Evolutionary conservation across 2,329 filamentous ascomycete genomes (phyloP).

Genomic region (Mariannaea sp.): DNA sequence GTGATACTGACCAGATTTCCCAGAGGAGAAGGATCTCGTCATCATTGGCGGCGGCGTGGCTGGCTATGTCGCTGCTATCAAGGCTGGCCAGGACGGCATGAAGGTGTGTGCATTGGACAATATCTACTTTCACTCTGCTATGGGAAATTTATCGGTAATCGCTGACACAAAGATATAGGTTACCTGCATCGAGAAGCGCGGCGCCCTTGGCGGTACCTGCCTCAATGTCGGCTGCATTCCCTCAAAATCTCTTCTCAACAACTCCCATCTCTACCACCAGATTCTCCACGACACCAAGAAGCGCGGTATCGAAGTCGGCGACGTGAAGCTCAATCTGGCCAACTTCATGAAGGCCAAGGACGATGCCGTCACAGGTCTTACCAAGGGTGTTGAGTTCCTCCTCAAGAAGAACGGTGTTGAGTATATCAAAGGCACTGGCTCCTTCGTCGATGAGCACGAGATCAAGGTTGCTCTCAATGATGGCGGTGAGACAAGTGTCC

Average conservation of each 20-base stretch:
- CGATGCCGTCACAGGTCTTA: conserved; percentile 82
- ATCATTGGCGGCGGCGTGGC: conserved; percentile 98
- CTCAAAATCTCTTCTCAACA: conserved; percentile 99
- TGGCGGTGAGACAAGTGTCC: conserved; percentile 84
- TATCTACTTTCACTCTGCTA: conserved; percentile 7
- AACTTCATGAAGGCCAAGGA: conserved; percentile 99
- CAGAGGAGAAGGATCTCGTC: conserved; percentile 94
- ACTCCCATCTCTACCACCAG: conserved; percentile 97
- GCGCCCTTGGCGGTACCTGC: conserved; percentile 92
- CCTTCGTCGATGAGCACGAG: conserved; percentile 88
- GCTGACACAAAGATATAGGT: no score
- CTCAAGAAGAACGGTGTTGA: conserved; percentile 99
- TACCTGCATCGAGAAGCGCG: conserved; percentile 97
- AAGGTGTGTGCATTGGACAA: conserved; percentile 63
- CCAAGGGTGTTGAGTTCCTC: conserved; percentile 96
- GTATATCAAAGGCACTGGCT: conserved; percentile 91
- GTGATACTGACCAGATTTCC: conserved; percentile 28
- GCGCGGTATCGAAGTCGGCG: conserved; percentile 95
- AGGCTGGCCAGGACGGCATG: conserved; percentile 94
- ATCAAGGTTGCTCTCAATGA: conserved; percentile 89
- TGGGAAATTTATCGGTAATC: no score
- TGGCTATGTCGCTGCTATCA: conserved; percentile 98
- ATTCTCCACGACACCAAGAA: conserved; percentile 96
- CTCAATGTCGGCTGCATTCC: conserved; percentile 99
- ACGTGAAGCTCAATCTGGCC: conserved; percentile 92